These are phyloP conservation scores for Vinca minor DNA, from an alignment of 257 asterid genomes.

Conservation along the genomic window DNA sequence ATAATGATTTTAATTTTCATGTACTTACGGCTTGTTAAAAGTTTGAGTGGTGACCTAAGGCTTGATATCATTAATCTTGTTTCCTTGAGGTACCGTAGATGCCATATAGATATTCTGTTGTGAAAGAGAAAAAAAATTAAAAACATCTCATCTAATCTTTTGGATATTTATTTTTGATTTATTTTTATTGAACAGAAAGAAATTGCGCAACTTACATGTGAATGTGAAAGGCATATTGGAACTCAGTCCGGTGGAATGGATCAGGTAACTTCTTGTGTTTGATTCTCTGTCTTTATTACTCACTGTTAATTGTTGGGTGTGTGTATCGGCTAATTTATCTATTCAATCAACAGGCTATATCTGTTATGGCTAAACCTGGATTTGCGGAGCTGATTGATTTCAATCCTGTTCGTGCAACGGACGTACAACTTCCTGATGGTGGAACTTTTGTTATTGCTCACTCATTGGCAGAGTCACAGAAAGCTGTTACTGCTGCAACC, in stretches of 20 bases:
- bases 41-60: neutral
- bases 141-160: too few species aligned
- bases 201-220: constrained; percentile 92
- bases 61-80: neutral
- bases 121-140: too few species aligned
- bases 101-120: neutral
- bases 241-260: constrained; percentile 99
- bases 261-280: too few species aligned
- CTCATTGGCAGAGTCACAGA: constrained; percentile 88
- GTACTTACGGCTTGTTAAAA: neutral
- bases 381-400: constrained; percentile 93
- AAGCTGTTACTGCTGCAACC: constrained; percentile 93
- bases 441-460: constrained; percentile 87
- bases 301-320: neutral
- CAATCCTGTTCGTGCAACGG: constrained; percentile 83
- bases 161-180: too few species aligned
- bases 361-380: constrained; percentile 90
- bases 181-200: constrained; percentile 54
- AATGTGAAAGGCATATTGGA: constrained; percentile 92
- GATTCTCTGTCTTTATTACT: too few species aligned
- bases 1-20: neutral
- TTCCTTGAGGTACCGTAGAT: neutral
- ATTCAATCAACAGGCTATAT: constrained; percentile 59
- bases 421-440: constrained; percentile 83
- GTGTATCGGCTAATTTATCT: neutral